Conservation (phyloP, 371 early-diverging fungal species). For the Encephalitozoon hellem region DNA sequence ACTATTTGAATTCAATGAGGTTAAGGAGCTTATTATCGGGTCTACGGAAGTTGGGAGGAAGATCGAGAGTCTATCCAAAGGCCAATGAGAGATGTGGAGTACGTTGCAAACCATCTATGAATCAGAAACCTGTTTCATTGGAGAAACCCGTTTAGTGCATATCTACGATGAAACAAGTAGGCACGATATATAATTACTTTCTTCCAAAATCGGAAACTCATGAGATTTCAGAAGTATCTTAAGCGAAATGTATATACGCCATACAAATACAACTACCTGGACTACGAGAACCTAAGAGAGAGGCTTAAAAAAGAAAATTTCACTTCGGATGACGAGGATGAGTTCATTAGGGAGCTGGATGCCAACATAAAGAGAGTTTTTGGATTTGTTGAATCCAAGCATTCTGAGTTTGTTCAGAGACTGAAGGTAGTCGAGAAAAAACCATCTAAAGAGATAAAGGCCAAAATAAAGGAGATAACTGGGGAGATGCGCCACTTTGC, state of each 20-base stretch:
- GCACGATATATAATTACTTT: neutral
- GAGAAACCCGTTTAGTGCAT: neutral
- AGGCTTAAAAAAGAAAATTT: conserved; percentile 64
- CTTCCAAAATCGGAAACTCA: conserved; percentile 54
- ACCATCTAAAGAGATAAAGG: neutral
- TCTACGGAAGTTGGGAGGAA: conserved; percentile 8
- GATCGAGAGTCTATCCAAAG: neutral
- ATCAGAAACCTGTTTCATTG: conserved; percentile 3
- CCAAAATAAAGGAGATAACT: neutral
- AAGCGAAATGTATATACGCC: conserved; percentile 70
- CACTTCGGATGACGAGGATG: neutral
- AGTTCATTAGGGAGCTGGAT: conserved; percentile 18
- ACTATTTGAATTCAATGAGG: conserved; percentile 46
- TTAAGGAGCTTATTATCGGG: conserved; percentile 26
- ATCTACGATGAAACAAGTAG: conserved; percentile 4
- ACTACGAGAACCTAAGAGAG: conserved; percentile 75
- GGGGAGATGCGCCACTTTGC: conserved; percentile 75
- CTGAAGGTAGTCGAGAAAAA: neutral
- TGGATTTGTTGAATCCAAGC: conserved; percentile 27
- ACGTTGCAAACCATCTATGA: neutral
- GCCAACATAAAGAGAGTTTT: conserved; percentile 20
- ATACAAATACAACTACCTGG: conserved; percentile 78
- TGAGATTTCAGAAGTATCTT: conserved; percentile 85
- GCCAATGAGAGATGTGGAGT: neutral
- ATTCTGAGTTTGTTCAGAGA: neutral